These are phyloP conservation scores for Botrytis galanthina DNA, from an alignment of 2,329 filamentous ascomycete species.

Conservation along the genomic window DNA sequence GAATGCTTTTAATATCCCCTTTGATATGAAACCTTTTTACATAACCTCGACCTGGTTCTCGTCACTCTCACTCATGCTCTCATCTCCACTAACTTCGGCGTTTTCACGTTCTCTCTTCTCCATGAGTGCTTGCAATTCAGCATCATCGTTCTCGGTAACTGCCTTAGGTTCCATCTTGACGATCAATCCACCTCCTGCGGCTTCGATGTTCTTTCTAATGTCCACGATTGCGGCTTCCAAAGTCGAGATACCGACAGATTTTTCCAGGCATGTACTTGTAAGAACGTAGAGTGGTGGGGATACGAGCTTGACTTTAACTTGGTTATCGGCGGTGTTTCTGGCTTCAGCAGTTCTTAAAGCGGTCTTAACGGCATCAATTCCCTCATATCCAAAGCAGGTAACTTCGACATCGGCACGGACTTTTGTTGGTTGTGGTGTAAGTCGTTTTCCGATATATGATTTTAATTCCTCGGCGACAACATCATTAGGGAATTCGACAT, in stretches of 20 bases:
- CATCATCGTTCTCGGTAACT: conserved; percentile 97
- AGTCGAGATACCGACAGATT: conserved; percentile 76
- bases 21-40: conserved; percentile 36
- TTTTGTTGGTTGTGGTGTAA: conserved; percentile 98
- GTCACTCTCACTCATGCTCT: conserved; percentile 93
- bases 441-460: conserved; percentile 92
- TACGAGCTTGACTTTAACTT: conserved; percentile 98
- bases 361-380: conserved; percentile 96
- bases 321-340: conserved; percentile 85
- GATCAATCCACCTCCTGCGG: conserved; percentile 72
- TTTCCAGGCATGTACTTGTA: conserved; percentile 93
- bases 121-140: conserved; percentile 95
- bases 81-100: conserved; percentile 94
- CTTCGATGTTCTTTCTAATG: conserved; percentile 77
- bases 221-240: conserved; percentile 88
- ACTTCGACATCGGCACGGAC: conserved; percentile 97
- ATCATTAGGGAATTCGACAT: conserved; percentile 83
- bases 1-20: conserved; percentile 32
- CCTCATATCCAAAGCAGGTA: conserved; percentile 92
- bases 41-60: conserved; percentile 68
- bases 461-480: conserved; percentile 85
- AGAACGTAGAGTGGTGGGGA: conserved; percentile 95
- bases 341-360: conserved; percentile 89
- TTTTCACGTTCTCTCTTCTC: conserved; percentile 99
- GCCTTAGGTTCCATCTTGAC: conserved; percentile 99